phyloP scores from a whole-genome alignment of 352 stramenopile species.

The Vaucheria bursata region DNA sequence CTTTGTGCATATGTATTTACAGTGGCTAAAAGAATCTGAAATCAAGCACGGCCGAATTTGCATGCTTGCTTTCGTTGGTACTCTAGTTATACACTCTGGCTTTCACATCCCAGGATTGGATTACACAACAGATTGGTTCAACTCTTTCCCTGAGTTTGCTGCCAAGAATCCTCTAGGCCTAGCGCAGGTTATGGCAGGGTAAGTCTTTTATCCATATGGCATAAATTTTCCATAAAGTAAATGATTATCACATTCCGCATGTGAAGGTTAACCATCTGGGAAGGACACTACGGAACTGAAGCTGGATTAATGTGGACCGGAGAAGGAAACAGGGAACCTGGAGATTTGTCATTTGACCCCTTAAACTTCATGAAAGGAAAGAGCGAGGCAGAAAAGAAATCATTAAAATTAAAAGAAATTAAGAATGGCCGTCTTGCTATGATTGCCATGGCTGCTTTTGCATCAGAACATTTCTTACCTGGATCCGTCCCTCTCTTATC shows the following conservation, averaged over 20 bases:
- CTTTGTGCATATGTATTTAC: no score
- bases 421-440: no score
- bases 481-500: slow-evolving; percentile 46
- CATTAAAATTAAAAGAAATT: slow-evolving; percentile 49
- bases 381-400: slow-evolving; percentile 11
- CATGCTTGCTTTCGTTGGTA: slow-evolving; percentile 50
- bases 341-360: slow-evolving; percentile 40
- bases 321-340: slow-evolving; percentile 45
- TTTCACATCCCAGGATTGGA: slow-evolving; percentile 31
- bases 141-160: slow-evolving; percentile 29
- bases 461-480: slow-evolving; percentile 47
- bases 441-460: slow-evolving; percentile 49
- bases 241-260: not conserved
- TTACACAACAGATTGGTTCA: slow-evolving; percentile 36
- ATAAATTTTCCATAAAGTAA: no score
- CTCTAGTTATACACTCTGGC: slow-evolving; percentile 23
- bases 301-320: slow-evolving; percentile 45
- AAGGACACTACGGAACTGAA: slow-evolving; percentile 12
- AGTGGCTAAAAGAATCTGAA: slow-evolving; percentile 50
- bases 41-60: slow-evolving; percentile 51
- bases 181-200: slow-evolving; percentile 35
- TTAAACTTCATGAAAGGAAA: slow-evolving; percentile 17
- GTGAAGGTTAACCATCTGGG: slow-evolving; percentile 20
- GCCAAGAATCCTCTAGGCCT: slow-evolving; percentile 46
- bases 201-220: no score